A percentile compares a stretch with the other conserved stretches of the same genome.
These are phyloP conservation scores for Populus simonii DNA, from an alignment of 345 rosid species.

Conservation along the genomic window DNA sequence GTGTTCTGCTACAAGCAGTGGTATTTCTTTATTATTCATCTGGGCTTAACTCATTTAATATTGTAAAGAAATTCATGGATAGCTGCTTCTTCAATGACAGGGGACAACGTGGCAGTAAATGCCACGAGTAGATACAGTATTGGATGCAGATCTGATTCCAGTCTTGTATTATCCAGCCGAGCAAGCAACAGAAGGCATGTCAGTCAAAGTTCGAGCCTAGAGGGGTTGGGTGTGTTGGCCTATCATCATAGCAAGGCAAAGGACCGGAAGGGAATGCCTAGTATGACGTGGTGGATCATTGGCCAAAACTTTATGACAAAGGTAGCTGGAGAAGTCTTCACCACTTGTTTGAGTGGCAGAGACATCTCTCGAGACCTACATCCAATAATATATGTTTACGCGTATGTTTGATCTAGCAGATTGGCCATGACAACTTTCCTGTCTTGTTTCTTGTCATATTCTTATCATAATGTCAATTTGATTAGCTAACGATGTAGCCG, in stretches of 20 bases:
- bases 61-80: no score
- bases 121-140: background rate
- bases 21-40: background rate
- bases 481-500: background rate
- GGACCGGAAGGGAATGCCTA: background rate
- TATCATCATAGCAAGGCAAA: background rate
- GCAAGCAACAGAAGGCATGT: background rate
- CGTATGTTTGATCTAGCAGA: no score
- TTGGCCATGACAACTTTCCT: background rate
- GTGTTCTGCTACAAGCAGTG: no score
- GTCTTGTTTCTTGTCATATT: background rate
- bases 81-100: background rate
- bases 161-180: background rate
- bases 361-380: background rate
- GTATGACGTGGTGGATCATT: constrained; percentile 26
- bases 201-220: background rate
- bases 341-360: constrained; percentile 39
- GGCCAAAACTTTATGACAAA: constrained; percentile 21
- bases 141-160: background rate
- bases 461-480: background rate
- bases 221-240: background rate
- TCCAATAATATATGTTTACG: background rate
- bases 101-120: background rate
- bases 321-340: constrained; percentile 15
- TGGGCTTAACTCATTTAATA: background rate